phyloP scores from a whole-genome alignment of 352 stramenopile species.

The Phytophthora capsici region DNA sequence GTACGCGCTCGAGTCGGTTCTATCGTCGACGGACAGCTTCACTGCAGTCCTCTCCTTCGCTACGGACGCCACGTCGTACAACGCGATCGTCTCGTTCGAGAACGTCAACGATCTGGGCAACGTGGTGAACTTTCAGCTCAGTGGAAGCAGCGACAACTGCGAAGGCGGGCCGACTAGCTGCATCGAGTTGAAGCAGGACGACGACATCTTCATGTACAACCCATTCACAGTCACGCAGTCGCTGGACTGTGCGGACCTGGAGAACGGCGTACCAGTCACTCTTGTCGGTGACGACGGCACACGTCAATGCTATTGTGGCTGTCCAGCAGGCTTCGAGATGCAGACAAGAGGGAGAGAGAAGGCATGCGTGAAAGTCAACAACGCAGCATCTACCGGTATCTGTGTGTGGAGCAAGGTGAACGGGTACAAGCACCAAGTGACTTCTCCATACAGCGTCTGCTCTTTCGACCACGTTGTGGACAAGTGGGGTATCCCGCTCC shows the following conservation, averaged over 20 bases:
- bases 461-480: constrained; percentile 44
- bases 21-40: constrained; percentile 4
- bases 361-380: constrained; percentile 32
- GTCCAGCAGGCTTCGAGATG: constrained; percentile 49
- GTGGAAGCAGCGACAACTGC: constrained; percentile 16
- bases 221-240: constrained; percentile 51
- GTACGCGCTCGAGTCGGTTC: constrained; percentile 20
- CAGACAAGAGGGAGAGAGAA: constrained; percentile 19
- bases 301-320: constrained; percentile 65
- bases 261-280: constrained; percentile 52
- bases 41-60: constrained; percentile 50
- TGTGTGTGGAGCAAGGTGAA: constrained; percentile 56
- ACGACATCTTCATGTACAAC: constrained; percentile 74
- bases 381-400: constrained; percentile 22
- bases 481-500: constrained; percentile 47
- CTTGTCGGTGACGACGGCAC: constrained; percentile 41
- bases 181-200: constrained; percentile 39
- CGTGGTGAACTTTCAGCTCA: constrained; percentile 49
- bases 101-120: constrained; percentile 28
- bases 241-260: constrained; percentile 44
- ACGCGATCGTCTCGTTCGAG: constrained; percentile 41
- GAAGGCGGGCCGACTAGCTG: constrained; percentile 34
- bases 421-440: constrained; percentile 39
- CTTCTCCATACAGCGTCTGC: constrained; percentile 24
- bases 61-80: constrained; percentile 43